A percentile compares a stretch with the other conserved stretches of the same genome.
Evolutionary conservation across 2,329 filamentous ascomycete genomes (phyloP).

Genomic region (Apiospora kogelbergensis): DNA sequence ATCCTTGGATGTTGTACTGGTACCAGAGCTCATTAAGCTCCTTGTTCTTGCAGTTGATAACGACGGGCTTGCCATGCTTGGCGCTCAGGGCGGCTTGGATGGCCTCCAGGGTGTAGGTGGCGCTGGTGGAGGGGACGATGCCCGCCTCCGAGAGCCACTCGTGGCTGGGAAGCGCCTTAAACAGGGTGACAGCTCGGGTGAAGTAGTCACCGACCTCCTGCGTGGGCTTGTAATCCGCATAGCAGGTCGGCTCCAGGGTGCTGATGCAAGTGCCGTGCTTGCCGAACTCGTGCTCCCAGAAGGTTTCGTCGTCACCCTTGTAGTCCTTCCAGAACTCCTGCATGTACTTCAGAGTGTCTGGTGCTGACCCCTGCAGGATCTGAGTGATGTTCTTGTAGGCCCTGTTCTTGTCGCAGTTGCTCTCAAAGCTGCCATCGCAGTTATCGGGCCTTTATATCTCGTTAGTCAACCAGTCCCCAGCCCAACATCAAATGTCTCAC

Average conservation of each 20-base stretch:
- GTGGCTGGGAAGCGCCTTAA: conserved; percentile 67
- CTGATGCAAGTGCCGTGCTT: conserved; percentile 75
- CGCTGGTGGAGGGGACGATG: conserved; percentile 51
- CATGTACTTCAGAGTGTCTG: conserved; percentile 63
- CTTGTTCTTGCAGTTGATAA: conserved; percentile 52
- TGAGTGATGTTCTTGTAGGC: conserved; percentile 64
- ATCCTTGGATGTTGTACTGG: conserved; percentile 62
- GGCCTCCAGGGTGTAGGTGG: conserved; percentile 58
- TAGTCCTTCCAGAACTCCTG: conserved; percentile 71
- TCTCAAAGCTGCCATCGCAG: conserved; percentile 69
- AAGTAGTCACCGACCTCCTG: conserved; percentile 72
- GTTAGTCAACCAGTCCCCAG: background rate
- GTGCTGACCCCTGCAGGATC: conserved; percentile 47
- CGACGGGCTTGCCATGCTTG: conserved; percentile 52
- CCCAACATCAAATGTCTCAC: conserved; percentile 12
- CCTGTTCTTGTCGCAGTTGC: conserved; percentile 62
- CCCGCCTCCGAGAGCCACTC: conserved; percentile 60
- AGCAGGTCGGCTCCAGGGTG: conserved; percentile 68
- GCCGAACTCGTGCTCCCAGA: conserved; percentile 75
- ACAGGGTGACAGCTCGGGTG: conserved; percentile 62
- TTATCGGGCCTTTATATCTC: conserved; percentile 52
- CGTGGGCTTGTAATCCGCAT: conserved; percentile 56
- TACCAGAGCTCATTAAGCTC: conserved; percentile 59
- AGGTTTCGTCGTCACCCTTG: conserved; percentile 59
- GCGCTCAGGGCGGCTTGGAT: conserved; percentile 59